Evolutionary conservation across 208 protist species (phyloP), one percentile per base, ranked within the genome.

Genomic region (Crithidia mellificae): DNA sequence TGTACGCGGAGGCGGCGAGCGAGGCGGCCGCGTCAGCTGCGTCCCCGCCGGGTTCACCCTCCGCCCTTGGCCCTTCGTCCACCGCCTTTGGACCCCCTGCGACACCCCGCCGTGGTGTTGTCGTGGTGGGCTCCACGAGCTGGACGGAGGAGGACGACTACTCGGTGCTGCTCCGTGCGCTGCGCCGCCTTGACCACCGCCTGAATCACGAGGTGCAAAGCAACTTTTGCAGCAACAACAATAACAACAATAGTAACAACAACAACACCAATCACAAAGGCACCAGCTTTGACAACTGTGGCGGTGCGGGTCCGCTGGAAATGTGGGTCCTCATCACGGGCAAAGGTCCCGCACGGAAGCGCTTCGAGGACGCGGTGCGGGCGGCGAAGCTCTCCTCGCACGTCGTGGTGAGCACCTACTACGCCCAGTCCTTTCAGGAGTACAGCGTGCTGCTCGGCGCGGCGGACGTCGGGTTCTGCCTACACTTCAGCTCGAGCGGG

Each of bases 101-200:
- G 5, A 24, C 41, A 9, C 41, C 36, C 2, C 65, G 67, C 17
- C 46, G 61, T 17, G 90, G 85, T 17, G 38, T 93, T 9, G 62
- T 99, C 27, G 61, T 98, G 0, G 84, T 99, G 2, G 93, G 79
- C 44, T 87, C 90, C 2, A 99, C 98, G 6, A 97, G 89, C 74
- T 99, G 97, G 95, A 99, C 97, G 5, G 66, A 81, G 7, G 98
- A 99, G 44, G 98, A 99, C 80, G 96, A 99, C 70, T 98, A 99
- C 75, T 77, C 68, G 2, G 83, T 98, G 17, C 68, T 99, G n/a
- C 73, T 99, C 1, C 78, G 96, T 7, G 90, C 96, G 12, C 80
- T 98, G 6, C 64, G 73, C 22, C 72, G 81, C 0, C 78, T 97
- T 24, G 93, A 98, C 68, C 64, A 79, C 24, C 91, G 80, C 3